These are phyloP conservation scores for Elsinoe batatas DNA, from an alignment of 2,329 filamentous ascomycete genomes.

Conservation along the genomic window DNA sequence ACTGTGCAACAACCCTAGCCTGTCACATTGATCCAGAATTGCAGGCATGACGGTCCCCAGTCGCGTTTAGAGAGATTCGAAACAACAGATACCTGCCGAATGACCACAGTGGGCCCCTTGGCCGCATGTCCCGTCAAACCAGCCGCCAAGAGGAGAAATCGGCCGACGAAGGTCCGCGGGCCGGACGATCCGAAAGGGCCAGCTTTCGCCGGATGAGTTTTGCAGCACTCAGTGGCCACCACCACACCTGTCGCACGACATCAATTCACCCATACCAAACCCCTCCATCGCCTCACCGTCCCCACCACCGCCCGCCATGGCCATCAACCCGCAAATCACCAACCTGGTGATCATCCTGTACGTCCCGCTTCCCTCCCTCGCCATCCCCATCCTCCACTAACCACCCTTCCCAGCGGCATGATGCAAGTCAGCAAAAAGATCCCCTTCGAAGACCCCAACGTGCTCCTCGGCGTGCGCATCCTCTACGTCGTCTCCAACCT, in stretches of 20 bases:
- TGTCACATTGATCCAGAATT: not conserved
- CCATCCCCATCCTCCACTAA: not conserved
- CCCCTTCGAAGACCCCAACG: conserved; percentile 79
- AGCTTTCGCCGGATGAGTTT: not conserved
- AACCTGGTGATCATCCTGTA: conserved; percentile 85
- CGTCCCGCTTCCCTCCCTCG: conserved; percentile 5
- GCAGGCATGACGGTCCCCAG: not conserved
- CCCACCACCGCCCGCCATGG: conserved; percentile 9
- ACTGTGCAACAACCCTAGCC: not conserved
- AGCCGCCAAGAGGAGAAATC: not conserved
- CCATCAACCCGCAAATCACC: conserved; percentile 36
- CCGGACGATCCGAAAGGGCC: not conserved
- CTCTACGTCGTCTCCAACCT: conserved; percentile 64
- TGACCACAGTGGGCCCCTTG: too few relatives aligned
- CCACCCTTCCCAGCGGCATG: conserved; percentile 49
- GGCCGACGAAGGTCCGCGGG: not conserved
- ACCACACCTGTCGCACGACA: conserved; percentile 4
- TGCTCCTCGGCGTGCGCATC: conserved; percentile 53
- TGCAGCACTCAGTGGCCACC: not conserved
- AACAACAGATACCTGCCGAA: not conserved
- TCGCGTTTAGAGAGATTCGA: not conserved
- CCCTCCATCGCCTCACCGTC: not conserved
- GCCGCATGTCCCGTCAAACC: too few relatives aligned
- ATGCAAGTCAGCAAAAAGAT: conserved; percentile 97
- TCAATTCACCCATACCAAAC: not conserved